Evolutionary conservation across 768 basidiomycete genomes (phyloP), one percentile per base, ranked within the genome.

Genomic region (Candolleomyces eurysporus): DNA sequence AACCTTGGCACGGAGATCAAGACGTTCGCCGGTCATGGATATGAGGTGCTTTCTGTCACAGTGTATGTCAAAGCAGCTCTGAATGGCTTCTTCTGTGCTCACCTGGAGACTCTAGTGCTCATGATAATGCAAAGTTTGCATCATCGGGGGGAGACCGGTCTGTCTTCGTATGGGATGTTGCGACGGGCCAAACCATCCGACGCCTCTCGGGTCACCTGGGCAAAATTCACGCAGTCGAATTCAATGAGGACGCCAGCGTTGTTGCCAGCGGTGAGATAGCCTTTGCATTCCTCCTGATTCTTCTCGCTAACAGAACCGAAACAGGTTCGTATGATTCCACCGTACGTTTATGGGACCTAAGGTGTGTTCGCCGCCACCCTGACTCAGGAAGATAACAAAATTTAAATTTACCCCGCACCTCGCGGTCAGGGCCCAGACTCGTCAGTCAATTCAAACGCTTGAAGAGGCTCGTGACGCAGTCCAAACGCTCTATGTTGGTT

Each of bases 141-240:
- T 96, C 93, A 3, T 92, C 90, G 22, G 96, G 96, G 36, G 96
- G 96, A 6, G 96, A 99, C 73, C 87, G 93, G 64, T 88, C 89
- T 55, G 88, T 97, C 1, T 97, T 97, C 66, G 74, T 97, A 22
- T 98, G 96, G 96, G 97, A 99, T 70, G 97, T 99, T 10, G 85
- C 89, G 17, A 85, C 90, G 36, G 96, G 93, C 13, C 82, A 86
- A 49, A 94, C 96, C 1, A 87, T 88, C 46, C 82, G 94, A 45
- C 82, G 96, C 59, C 80, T 97, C 62, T 76, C 91, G 17, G 97
- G 94, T 0, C 97, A 99, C 73, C 84, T 92, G 81, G 85, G 92
- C 17, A 95, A 94, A 71, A 90, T 98, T 53, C 88, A 95, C 75
- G 82, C 83, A 6, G 95, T 98, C 6, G 92, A 92, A 62, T 94